Conservation (phyloP, 2,329 filamentous ascomycete genomes). For the Arthrobotrys megalospora region DNA sequence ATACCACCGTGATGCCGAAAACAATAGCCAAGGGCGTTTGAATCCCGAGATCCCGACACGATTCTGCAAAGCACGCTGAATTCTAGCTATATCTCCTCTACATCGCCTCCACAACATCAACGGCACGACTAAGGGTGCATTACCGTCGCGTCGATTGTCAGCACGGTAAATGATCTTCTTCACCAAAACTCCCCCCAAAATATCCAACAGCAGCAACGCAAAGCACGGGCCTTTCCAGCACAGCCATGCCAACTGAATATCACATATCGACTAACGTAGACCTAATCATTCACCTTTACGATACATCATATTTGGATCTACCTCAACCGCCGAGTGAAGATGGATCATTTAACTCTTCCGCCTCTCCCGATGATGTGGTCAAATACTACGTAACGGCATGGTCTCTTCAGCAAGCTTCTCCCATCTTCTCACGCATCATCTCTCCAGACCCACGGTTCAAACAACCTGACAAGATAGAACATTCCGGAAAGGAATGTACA, state of each 20-base stretch:
- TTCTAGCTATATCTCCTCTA: not conserved
- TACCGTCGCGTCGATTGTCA: not conserved
- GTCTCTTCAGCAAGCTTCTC: conserved; percentile 52
- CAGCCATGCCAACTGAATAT: conserved; percentile 26
- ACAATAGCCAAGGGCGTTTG: not conserved
- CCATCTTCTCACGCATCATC: conserved; percentile 45
- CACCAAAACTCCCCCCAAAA: not conserved
- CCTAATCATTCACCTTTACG: conserved; percentile 37
- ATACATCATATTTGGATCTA: not conserved
- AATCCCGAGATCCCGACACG: not conserved
- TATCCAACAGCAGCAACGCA: conserved; percentile 48
- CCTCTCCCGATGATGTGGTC: not conserved
- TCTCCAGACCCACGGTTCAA: conserved; percentile 35
- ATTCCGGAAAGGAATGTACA: conserved; percentile 25
- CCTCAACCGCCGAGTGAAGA: not conserved
- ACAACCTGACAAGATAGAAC: conserved; percentile 24
- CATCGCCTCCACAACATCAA: not conserved
- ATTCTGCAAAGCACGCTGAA: not conserved
- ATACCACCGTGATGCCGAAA: conserved; percentile 6
- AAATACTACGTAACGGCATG: conserved; percentile 47
- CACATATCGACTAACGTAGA: conserved; percentile 37
- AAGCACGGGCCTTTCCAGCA: not conserved
- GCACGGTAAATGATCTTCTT: not conserved
- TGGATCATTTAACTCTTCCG: not conserved
- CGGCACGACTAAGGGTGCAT: not conserved